These are phyloP conservation scores for Globisporangium recalcitrans DNA, from an alignment of 352 stramenopile genomes.

Conservation along the genomic window DNA sequence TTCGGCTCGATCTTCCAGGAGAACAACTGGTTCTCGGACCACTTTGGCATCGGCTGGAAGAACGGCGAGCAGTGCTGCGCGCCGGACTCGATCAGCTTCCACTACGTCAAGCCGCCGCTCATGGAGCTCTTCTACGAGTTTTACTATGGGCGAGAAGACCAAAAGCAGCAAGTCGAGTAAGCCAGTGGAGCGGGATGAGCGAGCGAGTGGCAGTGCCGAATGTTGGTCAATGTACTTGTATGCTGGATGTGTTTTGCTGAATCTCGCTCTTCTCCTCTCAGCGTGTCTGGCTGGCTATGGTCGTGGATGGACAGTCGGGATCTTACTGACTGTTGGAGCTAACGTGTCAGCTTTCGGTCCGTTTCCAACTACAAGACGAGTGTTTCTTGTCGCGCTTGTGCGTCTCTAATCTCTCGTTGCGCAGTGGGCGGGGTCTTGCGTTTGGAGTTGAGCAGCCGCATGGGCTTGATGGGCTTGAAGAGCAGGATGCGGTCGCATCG, in stretches of 20 bases:
- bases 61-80: constrained; percentile 73
- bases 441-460: neutral
- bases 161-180: neutral
- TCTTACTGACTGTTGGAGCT: neutral
- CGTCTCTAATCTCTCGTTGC: neutral
- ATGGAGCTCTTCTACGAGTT: constrained; percentile 85
- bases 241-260: neutral
- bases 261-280: too few species aligned
- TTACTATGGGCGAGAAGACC: constrained; percentile 39
- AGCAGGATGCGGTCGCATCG: constrained; percentile 3
- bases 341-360: too few species aligned
- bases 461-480: constrained; percentile 12
- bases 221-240: neutral
- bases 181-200: neutral
- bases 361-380: neutral
- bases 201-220: neutral
- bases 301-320: neutral
- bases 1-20: constrained; percentile 79
- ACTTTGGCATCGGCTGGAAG: constrained; percentile 74
- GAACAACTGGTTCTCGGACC: constrained; percentile 88
- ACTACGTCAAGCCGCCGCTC: constrained; percentile 82
- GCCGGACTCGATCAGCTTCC: constrained; percentile 75
- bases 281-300: neutral
- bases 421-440: neutral
- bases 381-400: neutral